Conservation (phyloP, 2,329 filamentous ascomycete species). For the Epichloe typhina region DNA sequence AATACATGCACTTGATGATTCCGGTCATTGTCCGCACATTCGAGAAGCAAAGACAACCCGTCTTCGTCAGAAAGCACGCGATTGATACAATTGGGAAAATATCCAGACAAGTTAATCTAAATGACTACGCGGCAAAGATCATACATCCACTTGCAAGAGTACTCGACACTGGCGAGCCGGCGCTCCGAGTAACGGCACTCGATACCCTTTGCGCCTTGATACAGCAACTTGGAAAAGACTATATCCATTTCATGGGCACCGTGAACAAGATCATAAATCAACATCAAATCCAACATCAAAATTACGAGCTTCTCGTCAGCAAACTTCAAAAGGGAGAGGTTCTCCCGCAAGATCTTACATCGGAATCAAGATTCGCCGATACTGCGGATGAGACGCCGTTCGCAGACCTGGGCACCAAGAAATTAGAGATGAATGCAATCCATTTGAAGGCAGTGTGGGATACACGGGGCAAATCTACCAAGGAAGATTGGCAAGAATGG, state of each 20-base stretch:
- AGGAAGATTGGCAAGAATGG: constrained; percentile 99
- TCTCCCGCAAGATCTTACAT: constrained; percentile 86
- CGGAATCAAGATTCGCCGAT: constrained; percentile 67
- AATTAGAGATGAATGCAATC: constrained; percentile 92
- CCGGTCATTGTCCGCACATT: constrained; percentile 91
- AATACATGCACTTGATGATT: constrained; percentile 98
- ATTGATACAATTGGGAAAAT: constrained; percentile 93
- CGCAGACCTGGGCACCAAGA: constrained; percentile 79
- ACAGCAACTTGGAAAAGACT: constrained; percentile 90
- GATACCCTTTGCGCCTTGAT: constrained; percentile 93
- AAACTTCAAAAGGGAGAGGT: constrained; percentile 92
- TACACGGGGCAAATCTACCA: constrained; percentile 88
- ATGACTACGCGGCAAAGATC: constrained; percentile 91
- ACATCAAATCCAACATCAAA: constrained; percentile 74
- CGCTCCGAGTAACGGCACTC: constrained; percentile 67
- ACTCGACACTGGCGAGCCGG: constrained; percentile 57
- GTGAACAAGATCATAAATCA: constrained; percentile 75
- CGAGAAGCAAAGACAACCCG: constrained; percentile 72
- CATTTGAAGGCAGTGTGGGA: constrained; percentile 97
- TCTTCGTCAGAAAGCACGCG: constrained; percentile 68
- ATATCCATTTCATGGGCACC: constrained; percentile 83
- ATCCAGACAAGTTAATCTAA: constrained; percentile 91
- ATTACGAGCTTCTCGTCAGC: constrained; percentile 82
- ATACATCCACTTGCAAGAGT: constrained; percentile 86
- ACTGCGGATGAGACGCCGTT: constrained; percentile 69